Conservation (phyloP, 352 stramenopile genomes). For the Globisporangium barbulae region DNA sequence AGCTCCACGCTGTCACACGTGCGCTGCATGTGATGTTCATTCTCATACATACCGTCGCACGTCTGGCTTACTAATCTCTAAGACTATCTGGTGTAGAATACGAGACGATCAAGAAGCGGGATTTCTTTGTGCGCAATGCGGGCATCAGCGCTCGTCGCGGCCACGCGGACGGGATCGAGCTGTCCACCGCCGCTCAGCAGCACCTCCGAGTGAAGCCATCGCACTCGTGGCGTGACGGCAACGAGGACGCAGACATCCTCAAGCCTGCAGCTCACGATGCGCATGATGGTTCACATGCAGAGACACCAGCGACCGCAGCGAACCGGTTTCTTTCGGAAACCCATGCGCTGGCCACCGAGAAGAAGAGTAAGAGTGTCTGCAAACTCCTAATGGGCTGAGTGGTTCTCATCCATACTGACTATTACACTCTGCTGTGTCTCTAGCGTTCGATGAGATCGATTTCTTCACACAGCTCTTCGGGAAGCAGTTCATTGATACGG, state of each 20-base stretch:
- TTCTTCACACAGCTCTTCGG: slow-evolving; percentile 52
- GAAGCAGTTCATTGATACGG: slow-evolving; percentile 56
- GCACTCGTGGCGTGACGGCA: slow-evolving; percentile 65
- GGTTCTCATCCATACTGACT: background rate
- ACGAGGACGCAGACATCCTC: slow-evolving; percentile 23
- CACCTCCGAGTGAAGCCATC: slow-evolving; percentile 56
- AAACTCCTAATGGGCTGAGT: background rate
- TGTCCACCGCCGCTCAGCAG: background rate
- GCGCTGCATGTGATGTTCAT: slow-evolving; percentile 6
- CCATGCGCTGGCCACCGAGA: background rate
- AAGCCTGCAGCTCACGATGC: background rate
- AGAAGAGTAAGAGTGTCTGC: slow-evolving; percentile 6
- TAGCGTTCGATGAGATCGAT: slow-evolving; percentile 54
- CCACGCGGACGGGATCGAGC: background rate
- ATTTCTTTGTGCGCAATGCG: slow-evolving; percentile 62
- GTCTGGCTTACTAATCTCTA: too few relatives aligned
- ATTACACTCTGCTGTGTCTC: background rate
- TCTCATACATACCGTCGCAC: too few relatives aligned
- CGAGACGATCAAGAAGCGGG: slow-evolving; percentile 36
- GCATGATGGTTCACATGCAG: background rate
- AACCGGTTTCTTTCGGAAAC: slow-evolving; percentile 2
- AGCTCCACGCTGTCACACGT: slow-evolving; percentile 60
- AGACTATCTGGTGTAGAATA: slow-evolving; percentile 27
- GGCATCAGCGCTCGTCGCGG: slow-evolving; percentile 11
- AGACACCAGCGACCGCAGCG: background rate